These are phyloP conservation scores for Pichia rugopelliculosa DNA, from an alignment of 805 yeast species.

Conservation along the genomic window DNA sequence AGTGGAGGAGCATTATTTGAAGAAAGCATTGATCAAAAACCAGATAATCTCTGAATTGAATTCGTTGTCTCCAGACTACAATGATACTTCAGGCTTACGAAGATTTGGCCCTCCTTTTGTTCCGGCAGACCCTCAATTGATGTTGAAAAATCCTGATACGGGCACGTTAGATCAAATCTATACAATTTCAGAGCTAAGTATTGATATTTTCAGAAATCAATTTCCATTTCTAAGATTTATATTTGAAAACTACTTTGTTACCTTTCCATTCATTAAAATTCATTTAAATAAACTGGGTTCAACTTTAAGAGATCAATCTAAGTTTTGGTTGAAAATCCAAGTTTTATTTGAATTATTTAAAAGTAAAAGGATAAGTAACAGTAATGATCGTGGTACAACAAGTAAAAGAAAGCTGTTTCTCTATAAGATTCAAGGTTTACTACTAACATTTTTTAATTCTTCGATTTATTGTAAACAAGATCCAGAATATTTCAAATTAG, in stretches of 20 bases:
- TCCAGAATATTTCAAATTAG: conserved; percentile 36
- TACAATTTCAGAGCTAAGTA: conserved; percentile 14
- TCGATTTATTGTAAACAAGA: conserved; percentile 61
- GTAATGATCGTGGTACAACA: conserved; percentile 69
- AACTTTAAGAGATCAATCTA: conserved; percentile 12
- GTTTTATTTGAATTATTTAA: conserved; percentile 76
- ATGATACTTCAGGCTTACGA: conserved; percentile 55
- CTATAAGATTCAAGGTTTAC: conserved; percentile 50
- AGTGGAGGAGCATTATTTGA: conserved; percentile 78
- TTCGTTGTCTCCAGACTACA: conserved; percentile 35
- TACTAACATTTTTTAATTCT: conserved; percentile 67
- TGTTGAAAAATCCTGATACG: conserved; percentile 16
- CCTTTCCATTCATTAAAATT: conserved; percentile 70
- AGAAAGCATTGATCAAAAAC: conserved; percentile 65
- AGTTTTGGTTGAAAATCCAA: conserved; percentile 80
- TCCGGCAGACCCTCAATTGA: conserved; percentile 34
- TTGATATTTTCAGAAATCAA: conserved; percentile 26
- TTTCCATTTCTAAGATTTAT: conserved; percentile 68
- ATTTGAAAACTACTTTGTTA: conserved; percentile 51
- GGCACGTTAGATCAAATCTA: conserved; percentile 12
- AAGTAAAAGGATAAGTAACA: conserved; percentile 58
- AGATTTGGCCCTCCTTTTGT: conserved; percentile 75
- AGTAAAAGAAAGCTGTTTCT: conserved; percentile 62
- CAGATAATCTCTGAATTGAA: conserved; percentile 59
- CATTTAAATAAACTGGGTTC: conserved; percentile 26